Base-by-base conservation (phyloP, 2,329 filamentous ascomycete genomes). In the Chlorencoelia australis region DNA sequence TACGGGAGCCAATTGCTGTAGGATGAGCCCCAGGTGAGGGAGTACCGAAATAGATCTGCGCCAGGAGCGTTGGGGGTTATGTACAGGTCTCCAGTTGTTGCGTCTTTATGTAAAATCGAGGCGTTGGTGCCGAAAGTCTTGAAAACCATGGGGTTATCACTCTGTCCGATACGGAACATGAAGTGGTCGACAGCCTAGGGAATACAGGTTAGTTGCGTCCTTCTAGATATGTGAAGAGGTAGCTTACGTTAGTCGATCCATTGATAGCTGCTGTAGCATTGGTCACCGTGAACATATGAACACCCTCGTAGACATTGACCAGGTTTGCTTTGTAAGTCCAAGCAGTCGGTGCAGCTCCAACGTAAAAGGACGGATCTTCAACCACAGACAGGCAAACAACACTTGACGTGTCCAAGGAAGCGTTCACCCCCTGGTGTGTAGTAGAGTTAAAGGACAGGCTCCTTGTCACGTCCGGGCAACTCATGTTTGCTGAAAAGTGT, bases 81-180 rank as follows among this genome's bases (percentile, higher is more conserved):
- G 35, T 67, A 36, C 68, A 61, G 32, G 7, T 28, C 25, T 47
- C 58, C 57, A 3, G 54, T 46, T 5, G 46, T 21, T 29, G 62
- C 55, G 63, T 52, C 30, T 62, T 55, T 39, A 3, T 39, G 16
- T 63, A 79, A 59, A 2, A 79, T 60, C 5, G 73, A 74, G 3
- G 57, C 63, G 5, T 58, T 61, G 6, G 73, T 74, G 54, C 78
- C 79, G 49, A 78, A 79, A 2, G 58, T 50, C 0, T 69, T 68
- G 48, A 75, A 79, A 0, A 77, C 61, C 40, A 80, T 67, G 0
- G 74, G 74, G 50, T 80, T 80, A 40, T 70, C 60, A 3, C 47
- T 49, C 40, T 68, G 61, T 15, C 75, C 75, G 33, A 78, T 61
- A 14, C 75, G 71, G 50, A 80, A 62, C 46, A 80, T 59, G 55